phyloP scores from a whole-genome alignment of 352 stramenopile genomes.

The Phytophthora rubi region DNA sequence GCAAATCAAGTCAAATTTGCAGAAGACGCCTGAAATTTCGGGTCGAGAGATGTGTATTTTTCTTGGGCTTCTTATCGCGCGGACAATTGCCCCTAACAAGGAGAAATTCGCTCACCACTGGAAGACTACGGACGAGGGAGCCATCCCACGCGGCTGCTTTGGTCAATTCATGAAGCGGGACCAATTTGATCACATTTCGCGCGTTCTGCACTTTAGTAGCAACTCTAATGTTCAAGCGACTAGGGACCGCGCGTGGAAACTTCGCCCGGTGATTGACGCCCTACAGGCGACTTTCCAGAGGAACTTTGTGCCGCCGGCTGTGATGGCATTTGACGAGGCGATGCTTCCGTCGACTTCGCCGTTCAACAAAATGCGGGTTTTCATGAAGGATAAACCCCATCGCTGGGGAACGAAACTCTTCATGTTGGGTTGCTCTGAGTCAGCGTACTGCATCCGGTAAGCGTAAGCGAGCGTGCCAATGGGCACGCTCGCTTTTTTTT shows the following conservation, averaged over 20 bases:
- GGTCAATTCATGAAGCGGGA: conserved; percentile 7
- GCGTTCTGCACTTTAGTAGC: conserved; percentile 21
- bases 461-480: neutral
- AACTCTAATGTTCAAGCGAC: conserved; percentile 5
- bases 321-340: conserved; percentile 5
- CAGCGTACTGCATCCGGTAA: conserved; percentile 5
- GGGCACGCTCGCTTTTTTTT: conserved; percentile 13
- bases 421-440: conserved; percentile 3
- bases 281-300: conserved; percentile 8
- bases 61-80: conserved; percentile 12
- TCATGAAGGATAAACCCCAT: neutral
- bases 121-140: conserved; percentile 18
- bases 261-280: neutral
- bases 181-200: conserved; percentile 12
- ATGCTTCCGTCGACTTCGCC: neutral
- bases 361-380: conserved; percentile 7
- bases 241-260: conserved; percentile 11
- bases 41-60: conserved; percentile 10
- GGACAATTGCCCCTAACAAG: neutral
- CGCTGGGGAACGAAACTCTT: conserved; percentile 3
- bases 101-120: conserved; percentile 9
- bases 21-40: neutral
- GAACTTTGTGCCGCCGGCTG: neutral
- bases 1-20: conserved; percentile 3
- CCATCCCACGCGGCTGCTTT: conserved; percentile 4